A percentile compares a stretch with the other conserved stretches of the same genome.
Evolutionary conservation across 2,329 filamentous ascomycete genomes (phyloP).

Genomic region (Fusarium sambucinum): DNA sequence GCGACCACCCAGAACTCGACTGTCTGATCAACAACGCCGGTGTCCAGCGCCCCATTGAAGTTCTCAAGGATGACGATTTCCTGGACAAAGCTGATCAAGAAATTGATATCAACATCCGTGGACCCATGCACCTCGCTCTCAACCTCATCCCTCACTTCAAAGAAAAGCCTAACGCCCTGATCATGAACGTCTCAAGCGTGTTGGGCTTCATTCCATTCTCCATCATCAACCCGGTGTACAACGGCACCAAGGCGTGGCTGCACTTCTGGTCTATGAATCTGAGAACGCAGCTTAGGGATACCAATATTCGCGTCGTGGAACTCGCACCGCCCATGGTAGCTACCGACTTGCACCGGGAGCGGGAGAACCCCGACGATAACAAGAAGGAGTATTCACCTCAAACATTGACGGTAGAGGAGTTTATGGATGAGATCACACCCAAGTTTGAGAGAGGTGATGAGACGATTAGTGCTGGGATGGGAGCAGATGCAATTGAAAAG

Average conservation of each 20-base stretch:
- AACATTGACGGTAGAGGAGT: conserved; percentile 63
- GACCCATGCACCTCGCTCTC: conserved; percentile 67
- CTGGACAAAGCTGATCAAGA: conserved; percentile 66
- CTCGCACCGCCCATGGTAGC: conserved; percentile 67
- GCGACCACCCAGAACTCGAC: conserved; percentile 63
- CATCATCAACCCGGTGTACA: conserved; percentile 69
- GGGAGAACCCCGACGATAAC: conserved; percentile 68
- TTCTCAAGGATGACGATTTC: conserved; percentile 57
- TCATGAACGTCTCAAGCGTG: conserved; percentile 67
- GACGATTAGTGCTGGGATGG: conserved; percentile 61
- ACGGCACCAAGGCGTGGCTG: conserved; percentile 69
- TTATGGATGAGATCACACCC: conserved; percentile 60
- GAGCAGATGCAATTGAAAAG: conserved; percentile 53
- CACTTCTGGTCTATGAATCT: conserved; percentile 69
- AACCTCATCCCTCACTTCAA: conserved; percentile 63
- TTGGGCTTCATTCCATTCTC: conserved; percentile 65
- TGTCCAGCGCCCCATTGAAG: conserved; percentile 65
- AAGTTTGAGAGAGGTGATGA: conserved; percentile 62
- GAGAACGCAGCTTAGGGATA: conserved; percentile 60
- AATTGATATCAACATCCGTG: conserved; percentile 69
- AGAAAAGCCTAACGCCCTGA: conserved; percentile 54
- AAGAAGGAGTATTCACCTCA: conserved; percentile 65
- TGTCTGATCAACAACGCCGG: conserved; percentile 71
- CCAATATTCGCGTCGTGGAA: conserved; percentile 63
- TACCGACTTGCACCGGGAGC: conserved; percentile 67